A percentile compares a stretch with the other conserved stretches of the same genome.
These are phyloP conservation scores for Alternaria gansuensis DNA, from an alignment of 2,329 filamentous ascomycete genomes.

Conservation along the genomic window DNA sequence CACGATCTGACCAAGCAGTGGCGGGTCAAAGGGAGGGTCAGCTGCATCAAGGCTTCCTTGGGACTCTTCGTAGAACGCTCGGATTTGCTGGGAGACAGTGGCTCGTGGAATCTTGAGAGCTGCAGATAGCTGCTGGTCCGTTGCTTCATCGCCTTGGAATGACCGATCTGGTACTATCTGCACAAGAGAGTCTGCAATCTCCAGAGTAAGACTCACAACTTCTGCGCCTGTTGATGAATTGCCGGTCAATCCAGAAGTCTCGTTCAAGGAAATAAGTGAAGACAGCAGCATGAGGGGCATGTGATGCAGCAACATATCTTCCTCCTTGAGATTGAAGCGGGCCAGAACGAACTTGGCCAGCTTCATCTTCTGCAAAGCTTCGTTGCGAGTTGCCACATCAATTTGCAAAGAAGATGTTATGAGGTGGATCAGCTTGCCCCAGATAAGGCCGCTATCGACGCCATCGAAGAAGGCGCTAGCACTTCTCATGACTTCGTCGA, in stretches of 20 bases:
- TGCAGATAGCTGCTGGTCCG: constrained; percentile 17
- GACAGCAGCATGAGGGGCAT: constrained; percentile 79
- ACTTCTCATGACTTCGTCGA: constrained; percentile 87
- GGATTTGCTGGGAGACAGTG: constrained; percentile 33
- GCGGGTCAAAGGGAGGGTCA: constrained; percentile 40
- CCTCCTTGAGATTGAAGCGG: constrained; percentile 92
- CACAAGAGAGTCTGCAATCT: constrained; percentile 51
- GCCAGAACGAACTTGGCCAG: constrained; percentile 82
- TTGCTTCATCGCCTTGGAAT: constrained; percentile 27
- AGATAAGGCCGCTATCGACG: constrained; percentile 93
- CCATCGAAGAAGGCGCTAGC: constrained; percentile 97
- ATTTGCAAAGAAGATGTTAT: constrained; percentile 61
- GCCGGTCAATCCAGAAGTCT: constrained; percentile 33
- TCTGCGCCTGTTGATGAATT: constrained; percentile 24
- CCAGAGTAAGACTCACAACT: constrained; percentile 41
- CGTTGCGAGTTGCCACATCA: constrained; percentile 59
- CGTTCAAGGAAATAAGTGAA: constrained; percentile 61
- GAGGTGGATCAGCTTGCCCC: constrained; percentile 78
- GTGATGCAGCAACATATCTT: constrained; percentile 91
- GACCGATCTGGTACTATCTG: constrained; percentile 51
- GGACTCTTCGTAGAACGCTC: constrained; percentile 48
- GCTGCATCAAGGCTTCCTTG: constrained; percentile 48
- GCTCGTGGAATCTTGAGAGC: constrained; percentile 18
- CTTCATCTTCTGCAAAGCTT: constrained; percentile 69
- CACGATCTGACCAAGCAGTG: constrained; percentile 40